Conservation (phyloP, 805 yeast genomes). For the Pichia deserticola region DNA sequence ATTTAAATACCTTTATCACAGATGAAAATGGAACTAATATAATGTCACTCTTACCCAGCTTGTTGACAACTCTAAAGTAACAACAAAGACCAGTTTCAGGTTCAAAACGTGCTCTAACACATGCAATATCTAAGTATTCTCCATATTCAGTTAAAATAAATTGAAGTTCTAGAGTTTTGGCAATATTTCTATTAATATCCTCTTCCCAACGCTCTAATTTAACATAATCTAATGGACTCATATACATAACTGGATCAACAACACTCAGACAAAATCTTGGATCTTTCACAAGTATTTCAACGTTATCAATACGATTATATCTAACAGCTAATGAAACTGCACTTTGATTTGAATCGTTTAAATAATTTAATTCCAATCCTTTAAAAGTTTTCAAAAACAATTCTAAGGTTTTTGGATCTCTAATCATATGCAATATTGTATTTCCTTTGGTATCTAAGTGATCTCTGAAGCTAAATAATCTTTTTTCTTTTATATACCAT, state of each 20-base stretch:
- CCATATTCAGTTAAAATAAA: constrained; percentile 19
- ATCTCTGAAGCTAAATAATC: constrained; percentile 39
- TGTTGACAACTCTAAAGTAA: constrained; percentile 16
- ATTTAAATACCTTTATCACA: constrained; percentile 26
- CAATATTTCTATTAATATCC: constrained; percentile 21
- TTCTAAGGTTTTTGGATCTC: constrained; percentile 37
- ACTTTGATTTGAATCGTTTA: constrained; percentile 51
- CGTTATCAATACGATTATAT: constrained; percentile 57
- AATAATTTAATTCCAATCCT: constrained; percentile 46
- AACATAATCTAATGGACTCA: constrained; percentile 40
- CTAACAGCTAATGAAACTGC: constrained; percentile 69
- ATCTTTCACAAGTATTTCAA: constrained; percentile 42
- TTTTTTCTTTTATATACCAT: constrained; percentile 32
- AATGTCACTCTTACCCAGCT: constrained; percentile 1
- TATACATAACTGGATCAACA: constrained; percentile 23
- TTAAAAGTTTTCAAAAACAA: constrained; percentile 33
- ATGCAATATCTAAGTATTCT: constrained; percentile 26
- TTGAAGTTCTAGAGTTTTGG: constrained; percentile 27
- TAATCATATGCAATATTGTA: constrained; percentile 66
- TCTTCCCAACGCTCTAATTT: constrained; percentile 26
- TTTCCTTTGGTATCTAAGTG: constrained; percentile 74
- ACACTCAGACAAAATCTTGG: constrained; percentile 39
- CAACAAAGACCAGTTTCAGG: constrained; percentile 20
- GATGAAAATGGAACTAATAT: constrained; percentile 23
- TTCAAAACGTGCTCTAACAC: constrained; percentile 27